Percentiles rank a stretch among this genome's conserved stretches.
These are phyloP conservation scores for Flaveria bidentis DNA, from an alignment of 129 eudicot species.

Conservation along the genomic window DNA sequence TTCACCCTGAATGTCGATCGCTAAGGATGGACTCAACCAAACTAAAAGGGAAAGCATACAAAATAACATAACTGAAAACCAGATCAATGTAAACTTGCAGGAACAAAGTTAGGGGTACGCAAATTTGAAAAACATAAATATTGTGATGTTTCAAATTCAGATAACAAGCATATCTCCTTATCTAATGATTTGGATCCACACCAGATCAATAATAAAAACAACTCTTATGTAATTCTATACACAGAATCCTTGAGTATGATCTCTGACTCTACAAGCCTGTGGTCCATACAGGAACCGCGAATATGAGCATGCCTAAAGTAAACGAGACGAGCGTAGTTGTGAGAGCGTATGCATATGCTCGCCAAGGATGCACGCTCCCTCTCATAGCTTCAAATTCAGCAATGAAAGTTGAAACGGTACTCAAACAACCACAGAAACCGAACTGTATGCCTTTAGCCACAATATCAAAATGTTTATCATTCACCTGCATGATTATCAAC, in stretches of 20 bases:
- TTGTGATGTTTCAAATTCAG: too few relatives aligned
- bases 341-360: conserved; percentile 70
- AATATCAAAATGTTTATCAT: conserved; percentile 39
- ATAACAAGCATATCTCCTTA: too few relatives aligned
- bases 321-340: conserved; percentile 61
- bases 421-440: conserved; percentile 82
- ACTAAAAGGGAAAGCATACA: too few relatives aligned
- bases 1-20: too few relatives aligned
- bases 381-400: conserved; percentile 80
- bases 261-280: conserved; percentile 13
- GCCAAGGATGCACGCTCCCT: conserved; percentile 59
- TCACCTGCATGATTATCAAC: conserved; percentile 44
- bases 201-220: too few relatives aligned
- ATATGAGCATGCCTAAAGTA: conserved; percentile 66
- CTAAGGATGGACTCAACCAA: too few relatives aligned
- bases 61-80: too few relatives aligned
- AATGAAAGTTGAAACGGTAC: conserved; percentile 80
- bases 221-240: too few relatives aligned
- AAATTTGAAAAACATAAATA: too few relatives aligned
- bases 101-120: too few relatives aligned
- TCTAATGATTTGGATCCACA: too few relatives aligned
- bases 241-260: neutral
- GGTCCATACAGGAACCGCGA: conserved; percentile 78
- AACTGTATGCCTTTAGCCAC: conserved; percentile 70
- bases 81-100: too few relatives aligned